phyloP scores from a whole-genome alignment of 441 rosid genomes.

The Aleurites moluccanus region DNA sequence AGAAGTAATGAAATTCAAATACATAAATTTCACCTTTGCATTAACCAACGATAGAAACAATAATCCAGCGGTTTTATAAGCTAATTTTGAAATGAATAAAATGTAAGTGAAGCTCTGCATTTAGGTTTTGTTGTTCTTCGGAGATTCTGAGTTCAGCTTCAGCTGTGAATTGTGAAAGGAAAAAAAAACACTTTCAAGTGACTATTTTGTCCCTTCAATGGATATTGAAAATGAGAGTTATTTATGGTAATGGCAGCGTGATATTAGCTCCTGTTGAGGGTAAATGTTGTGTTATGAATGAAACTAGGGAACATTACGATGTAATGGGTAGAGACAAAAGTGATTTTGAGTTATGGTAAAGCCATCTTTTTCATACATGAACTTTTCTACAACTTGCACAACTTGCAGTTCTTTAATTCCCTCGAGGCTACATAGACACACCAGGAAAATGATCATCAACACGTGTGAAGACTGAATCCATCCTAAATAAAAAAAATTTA shows the following conservation, averaged over 20 bases:
- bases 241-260: background rate
- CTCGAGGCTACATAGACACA: too few relatives aligned
- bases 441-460: too few relatives aligned
- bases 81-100: slow-evolving; percentile 1
- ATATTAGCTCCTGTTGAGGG: background rate
- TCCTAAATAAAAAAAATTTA: too few relatives aligned
- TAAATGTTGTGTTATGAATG: background rate
- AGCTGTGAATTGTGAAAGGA: background rate
- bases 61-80: background rate
- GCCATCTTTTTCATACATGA: too few relatives aligned
- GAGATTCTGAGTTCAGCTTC: slow-evolving; percentile 6
- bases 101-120: background rate
- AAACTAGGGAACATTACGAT: background rate
- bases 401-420: background rate
- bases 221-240: background rate
- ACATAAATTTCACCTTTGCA: background rate
- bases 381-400: background rate
- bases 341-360: background rate
- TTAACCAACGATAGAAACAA: background rate
- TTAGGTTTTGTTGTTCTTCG: slow-evolving; percentile 15
- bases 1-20: background rate
- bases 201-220: slow-evolving; percentile 12
- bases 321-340: slow-evolving; percentile 15
- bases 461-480: too few relatives aligned
- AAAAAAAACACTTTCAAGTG: background rate